Base-by-base conservation (phyloP, 108 stramenopile species). In the Mediolabrus comicus region DNA sequence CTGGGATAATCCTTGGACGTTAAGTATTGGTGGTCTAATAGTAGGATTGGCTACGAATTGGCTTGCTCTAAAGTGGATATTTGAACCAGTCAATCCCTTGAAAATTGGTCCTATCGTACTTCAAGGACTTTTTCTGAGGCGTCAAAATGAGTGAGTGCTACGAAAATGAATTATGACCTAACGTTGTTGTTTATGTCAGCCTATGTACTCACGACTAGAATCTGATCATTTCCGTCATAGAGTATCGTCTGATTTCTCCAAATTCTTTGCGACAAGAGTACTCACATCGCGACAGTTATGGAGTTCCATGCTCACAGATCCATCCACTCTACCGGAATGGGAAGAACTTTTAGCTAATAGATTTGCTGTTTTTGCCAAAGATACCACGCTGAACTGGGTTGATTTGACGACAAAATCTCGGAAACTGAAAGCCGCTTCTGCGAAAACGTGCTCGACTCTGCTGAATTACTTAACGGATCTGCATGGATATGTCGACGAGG, bases 31-130 rank as follows among this genome's bases (percentile, higher is more conserved):
- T 31, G 87, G 87, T 12, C 76, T 79, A 12, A 71, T 88, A 24
- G 87, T 88, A 14, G 87, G 87, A 10, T 65, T 86, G 72, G 72
- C 84, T 2, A 88, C 86, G 49, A 87, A 87, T 58, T 85, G 86
- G 84, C 46, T 88, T 36, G 86, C 86, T 10, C 67, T 87, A 7
- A 87, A 87, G 67, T 84, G 84, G 69, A 88, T 88, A 19, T 86
- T 88, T 53, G 84, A 87, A 71, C 87, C 87, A 29, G 84, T 85
- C 31, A 83, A 85, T 54, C 87, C 87, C 4, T 30, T 80, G 29
- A 83, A 81, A 53, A 55, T 88, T 4, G 87, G 87, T 2, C 87
- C 87, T 0, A 57, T 87, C 46, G 72, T 74, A 24, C 76, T 88
- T 25, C 87, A 88, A 65, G 87, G 87, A 2, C 67, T 88, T 56